Conservation (phyloP, 768 basidiomycete species). For the Leccinellum rugosiceps region DNA sequence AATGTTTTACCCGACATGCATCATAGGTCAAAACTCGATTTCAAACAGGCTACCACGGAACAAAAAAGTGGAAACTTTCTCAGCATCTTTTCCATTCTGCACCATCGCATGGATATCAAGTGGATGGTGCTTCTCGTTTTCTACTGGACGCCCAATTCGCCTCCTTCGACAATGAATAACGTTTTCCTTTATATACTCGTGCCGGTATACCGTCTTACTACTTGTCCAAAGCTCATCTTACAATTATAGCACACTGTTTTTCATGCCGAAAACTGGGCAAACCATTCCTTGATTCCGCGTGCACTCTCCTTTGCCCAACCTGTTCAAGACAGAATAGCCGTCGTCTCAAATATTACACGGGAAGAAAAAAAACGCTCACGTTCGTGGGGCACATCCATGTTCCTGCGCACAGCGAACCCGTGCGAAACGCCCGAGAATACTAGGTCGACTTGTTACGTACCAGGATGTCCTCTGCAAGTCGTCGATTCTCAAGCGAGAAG, state of each 20-base stretch:
- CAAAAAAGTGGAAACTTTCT: no score
- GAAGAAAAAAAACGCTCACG: constrained; percentile 11
- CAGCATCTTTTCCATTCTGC: no score
- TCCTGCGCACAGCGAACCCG: constrained; percentile 19
- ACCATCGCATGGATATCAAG: no score
- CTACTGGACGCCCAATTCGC: no score
- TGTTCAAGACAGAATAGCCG: constrained; percentile 13
- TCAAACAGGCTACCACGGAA: no score
- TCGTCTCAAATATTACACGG: not conserved
- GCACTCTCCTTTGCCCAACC: constrained; percentile 60
- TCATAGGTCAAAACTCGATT: no score
- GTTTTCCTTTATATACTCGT: no score
- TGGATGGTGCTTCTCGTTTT: no score
- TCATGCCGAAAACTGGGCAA: constrained; percentile 37
- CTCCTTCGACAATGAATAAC: no score
- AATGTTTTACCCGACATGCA: no score
- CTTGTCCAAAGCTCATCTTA: not conserved
- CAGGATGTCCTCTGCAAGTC: constrained; percentile 54
- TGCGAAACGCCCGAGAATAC: constrained; percentile 43
- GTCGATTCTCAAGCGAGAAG: constrained; percentile 47
- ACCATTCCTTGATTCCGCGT: constrained; percentile 45
- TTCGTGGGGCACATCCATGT: constrained; percentile 14
- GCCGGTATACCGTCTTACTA: no score
- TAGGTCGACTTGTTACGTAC: constrained; percentile 46
- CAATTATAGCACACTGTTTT: not conserved